Percentiles rank a stretch among this genome's conserved stretches.
phyloP scores from a whole-genome alignment of 352 stramenopile species.

The Globisporangium cederbergense region DNA sequence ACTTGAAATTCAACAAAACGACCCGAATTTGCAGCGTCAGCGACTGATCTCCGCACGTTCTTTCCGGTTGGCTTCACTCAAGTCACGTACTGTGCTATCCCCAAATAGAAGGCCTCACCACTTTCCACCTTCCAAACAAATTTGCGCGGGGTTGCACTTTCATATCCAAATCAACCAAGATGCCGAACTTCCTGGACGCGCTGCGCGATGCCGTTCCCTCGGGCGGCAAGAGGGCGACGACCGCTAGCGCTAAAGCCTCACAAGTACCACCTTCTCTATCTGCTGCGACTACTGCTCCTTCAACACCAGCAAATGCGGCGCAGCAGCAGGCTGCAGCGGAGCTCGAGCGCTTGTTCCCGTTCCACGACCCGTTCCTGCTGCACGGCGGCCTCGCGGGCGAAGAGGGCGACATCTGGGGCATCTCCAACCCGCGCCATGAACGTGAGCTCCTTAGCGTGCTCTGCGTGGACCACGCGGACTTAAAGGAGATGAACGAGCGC shows the following conservation, averaged over 20 bases:
- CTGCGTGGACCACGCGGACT: conserved; percentile 50
- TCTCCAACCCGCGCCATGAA: conserved; percentile 24
- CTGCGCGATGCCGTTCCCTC: conserved; percentile 27
- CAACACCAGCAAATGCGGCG: neutral
- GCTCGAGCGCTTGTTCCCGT: conserved; percentile 20
- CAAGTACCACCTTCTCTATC: neutral
- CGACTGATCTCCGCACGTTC: neutral
- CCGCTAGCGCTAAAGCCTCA: conserved; percentile 5
- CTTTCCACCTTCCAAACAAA: neutral
- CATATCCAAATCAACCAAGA: conserved; percentile 1
- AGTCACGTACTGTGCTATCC: neutral
- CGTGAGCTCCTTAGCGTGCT: conserved; percentile 46
- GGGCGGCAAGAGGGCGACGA: neutral
- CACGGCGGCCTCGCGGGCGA: conserved; percentile 20
- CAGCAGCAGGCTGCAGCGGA: neutral
- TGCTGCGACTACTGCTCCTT: neutral
- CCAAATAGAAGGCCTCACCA: neutral
- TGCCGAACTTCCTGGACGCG: conserved; percentile 24
- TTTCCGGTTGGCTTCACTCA: neutral
- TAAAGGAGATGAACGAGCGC: conserved; percentile 46
- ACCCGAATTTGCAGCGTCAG: too few relatives aligned
- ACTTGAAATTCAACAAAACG: too few relatives aligned
- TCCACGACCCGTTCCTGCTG: conserved; percentile 35
- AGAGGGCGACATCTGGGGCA: conserved; percentile 23
- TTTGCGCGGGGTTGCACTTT: neutral